Evolutionary conservation across 1,284 basidiomycete genomes (phyloP).

Genomic region (Salmacisia buchloeana): DNA sequence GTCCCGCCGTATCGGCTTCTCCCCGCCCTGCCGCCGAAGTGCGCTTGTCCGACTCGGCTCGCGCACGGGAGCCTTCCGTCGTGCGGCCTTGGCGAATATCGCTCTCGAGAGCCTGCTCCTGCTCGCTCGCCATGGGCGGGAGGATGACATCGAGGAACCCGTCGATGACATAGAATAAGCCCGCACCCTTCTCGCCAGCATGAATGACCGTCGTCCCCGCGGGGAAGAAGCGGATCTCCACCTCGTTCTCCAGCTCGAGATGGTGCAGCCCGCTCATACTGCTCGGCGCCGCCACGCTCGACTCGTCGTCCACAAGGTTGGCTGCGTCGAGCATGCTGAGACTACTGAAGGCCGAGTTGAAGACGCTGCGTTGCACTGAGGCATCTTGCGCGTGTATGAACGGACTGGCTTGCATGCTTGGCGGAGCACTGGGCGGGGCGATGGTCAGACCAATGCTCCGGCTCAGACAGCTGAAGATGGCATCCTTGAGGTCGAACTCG

Average conservation of each 20-base stretch:
- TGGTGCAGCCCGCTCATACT: conserved; percentile 21
- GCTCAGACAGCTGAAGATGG: conserved; percentile 94
- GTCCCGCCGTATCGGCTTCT: not conserved
- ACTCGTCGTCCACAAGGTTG: conserved; percentile 19
- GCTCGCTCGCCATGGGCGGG: conserved; percentile 53
- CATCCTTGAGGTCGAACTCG: conserved; percentile 82
- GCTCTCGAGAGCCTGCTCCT: conserved; percentile 14
- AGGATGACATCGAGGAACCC: conserved; percentile 89
- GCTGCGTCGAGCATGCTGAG: conserved; percentile 62
- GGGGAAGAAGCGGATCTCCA: conserved; percentile 89
- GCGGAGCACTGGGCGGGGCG: conserved; percentile 15
- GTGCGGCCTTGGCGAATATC: conserved; percentile 1
- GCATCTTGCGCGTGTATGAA: conserved; percentile 30
- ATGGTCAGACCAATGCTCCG: conserved; percentile 83
- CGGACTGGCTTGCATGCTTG: conserved; percentile 48
- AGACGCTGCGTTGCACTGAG: conserved; percentile 48
- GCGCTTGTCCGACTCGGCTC: not conserved
- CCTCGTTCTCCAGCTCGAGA: conserved; percentile 77
- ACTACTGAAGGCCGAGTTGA: conserved; percentile 74
- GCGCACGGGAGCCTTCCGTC: not conserved
- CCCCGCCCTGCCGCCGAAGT: not conserved
- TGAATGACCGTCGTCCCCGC: conserved; percentile 79
- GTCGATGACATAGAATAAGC: conserved; percentile 95
- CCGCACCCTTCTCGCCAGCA: conserved; percentile 83
- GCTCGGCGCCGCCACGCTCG: conserved; percentile 11